Conservation (phyloP, 495 filamentous ascomycete species). For the Penicillium canescens region DNA sequence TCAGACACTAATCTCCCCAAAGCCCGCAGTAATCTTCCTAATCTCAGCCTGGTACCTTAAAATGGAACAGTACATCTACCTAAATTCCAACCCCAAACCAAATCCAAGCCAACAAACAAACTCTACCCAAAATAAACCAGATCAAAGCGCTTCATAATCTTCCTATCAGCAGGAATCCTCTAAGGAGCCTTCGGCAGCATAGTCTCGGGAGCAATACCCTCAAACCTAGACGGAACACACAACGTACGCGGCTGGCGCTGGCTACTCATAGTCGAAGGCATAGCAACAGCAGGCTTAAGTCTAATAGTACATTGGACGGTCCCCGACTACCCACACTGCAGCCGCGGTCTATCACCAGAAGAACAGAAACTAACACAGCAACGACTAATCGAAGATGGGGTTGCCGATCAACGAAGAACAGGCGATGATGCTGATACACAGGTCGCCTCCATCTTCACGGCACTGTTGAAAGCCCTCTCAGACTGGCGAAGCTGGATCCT, state of each 20-base stretch:
- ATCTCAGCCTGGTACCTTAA: slow-evolving; percentile 49
- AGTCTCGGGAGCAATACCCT: slow-evolving; percentile 41
- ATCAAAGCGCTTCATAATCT: slow-evolving; percentile 35
- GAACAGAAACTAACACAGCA: slow-evolving; percentile 1
- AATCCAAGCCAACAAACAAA: neutral
- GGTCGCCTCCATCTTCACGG: neutral
- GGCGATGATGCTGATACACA: neutral
- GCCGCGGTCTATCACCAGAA: neutral
- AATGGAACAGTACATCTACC: slow-evolving; percentile 31
- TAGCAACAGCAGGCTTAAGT: slow-evolving; percentile 13
- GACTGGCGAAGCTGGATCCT: slow-evolving; percentile 6
- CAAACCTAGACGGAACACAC: slow-evolving; percentile 33
- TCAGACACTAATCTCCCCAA: neutral
- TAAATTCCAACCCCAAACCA: neutral
- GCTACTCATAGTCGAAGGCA: slow-evolving; percentile 39
- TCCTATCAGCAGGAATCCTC: slow-evolving; percentile 42
- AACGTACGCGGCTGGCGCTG: slow-evolving; percentile 48
- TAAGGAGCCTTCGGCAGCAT: slow-evolving; percentile 47
- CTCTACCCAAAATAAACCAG: neutral
- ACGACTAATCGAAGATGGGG: slow-evolving; percentile 1
- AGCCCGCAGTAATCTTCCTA: slow-evolving; percentile 41
- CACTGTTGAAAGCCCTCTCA: neutral
- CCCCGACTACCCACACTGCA: slow-evolving; percentile 6
- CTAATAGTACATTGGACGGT: slow-evolving; percentile 12
- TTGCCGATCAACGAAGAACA: neutral